Conservation (phyloP, 495 filamentous ascomycete genomes). For the Neurospora africana region DNA sequence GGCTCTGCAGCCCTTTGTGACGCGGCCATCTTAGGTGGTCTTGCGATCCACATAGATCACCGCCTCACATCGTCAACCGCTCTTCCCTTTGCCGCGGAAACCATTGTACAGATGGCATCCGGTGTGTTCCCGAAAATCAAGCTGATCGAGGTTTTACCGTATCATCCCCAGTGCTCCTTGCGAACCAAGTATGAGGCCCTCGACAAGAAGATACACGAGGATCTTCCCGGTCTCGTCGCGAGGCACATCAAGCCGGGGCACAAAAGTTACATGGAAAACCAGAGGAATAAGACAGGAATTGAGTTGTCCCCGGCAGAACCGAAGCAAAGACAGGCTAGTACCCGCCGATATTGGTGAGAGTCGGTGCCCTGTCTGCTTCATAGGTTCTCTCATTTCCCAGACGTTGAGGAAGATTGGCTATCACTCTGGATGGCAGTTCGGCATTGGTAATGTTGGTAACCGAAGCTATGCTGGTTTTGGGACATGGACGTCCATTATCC, state of each 20-base stretch:
- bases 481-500: no score
- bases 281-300: not conserved
- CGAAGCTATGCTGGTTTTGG: no score
- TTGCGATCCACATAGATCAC: not conserved
- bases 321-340: not conserved
- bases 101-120: not conserved
- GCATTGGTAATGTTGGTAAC: no score
- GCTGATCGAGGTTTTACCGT: not conserved
- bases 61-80: not conserved
- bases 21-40: not conserved
- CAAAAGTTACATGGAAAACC: not conserved
- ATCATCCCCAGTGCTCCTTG: not conserved
- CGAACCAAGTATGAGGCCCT: not conserved
- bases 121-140: not conserved
- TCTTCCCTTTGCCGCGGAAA: not conserved
- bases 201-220: not conserved
- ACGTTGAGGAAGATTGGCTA: not conserved
- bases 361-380: no score
- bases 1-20: not conserved
- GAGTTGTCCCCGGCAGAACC: not conserved
- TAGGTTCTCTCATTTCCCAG: no score
- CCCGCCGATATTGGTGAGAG: not conserved
- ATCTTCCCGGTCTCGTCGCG: not conserved
- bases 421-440: no score
- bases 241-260: not conserved